Evolutionary conservation across 768 basidiomycete genomes (phyloP), one percentile per base, ranked within the genome.

Genomic region (Strobilomyces confusus): DNA sequence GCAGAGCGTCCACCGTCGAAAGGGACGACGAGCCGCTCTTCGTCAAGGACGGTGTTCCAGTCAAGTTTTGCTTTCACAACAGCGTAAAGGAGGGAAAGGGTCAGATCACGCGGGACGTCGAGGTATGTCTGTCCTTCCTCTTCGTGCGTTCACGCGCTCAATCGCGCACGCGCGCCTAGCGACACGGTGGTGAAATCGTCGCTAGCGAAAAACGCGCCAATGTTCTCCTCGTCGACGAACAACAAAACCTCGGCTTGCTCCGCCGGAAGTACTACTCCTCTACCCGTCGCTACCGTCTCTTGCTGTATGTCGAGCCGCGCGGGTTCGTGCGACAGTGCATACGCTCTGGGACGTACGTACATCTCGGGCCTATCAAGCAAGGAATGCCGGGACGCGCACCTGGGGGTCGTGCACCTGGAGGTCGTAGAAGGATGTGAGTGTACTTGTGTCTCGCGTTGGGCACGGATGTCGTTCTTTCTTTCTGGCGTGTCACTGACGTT

Each of bases 211-310:
- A 46, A 15, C 14, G 20, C 9, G 44, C 68, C 23, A 48, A 69
- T 26, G 63, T 71, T 6, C 55, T 69, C 9, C 58, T 69, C 25
- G 59, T 71, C 17, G 68, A 69, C 29, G 69, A 70, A 47, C 54
- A 70, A 41, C 51, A 54, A 15, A 49, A 69, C 26, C 22, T 70
- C n/a, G 46, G 34, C 1, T 46, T 69, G 13, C 4, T 70, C n/a
- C 67, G 67, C 6, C 49, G 54, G 1, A 55, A 47, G 17, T 69
- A 67, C 40, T 67, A 69, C 41, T 58, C 58, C 19, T 67, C 65
- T 6, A 48, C 43, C 9, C 51, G 58, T 5, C 46, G 13, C 20
- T 52, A 59, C 29, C 58, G 65, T 20, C 54, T 56, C 25, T 46
- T 41, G 14, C 32, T 71, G 19, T 55, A 55, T 30, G 44, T 69